phyloP scores from a whole-genome alignment of 768 basidiomycete species.

The Termitomyces sp. region DNA sequence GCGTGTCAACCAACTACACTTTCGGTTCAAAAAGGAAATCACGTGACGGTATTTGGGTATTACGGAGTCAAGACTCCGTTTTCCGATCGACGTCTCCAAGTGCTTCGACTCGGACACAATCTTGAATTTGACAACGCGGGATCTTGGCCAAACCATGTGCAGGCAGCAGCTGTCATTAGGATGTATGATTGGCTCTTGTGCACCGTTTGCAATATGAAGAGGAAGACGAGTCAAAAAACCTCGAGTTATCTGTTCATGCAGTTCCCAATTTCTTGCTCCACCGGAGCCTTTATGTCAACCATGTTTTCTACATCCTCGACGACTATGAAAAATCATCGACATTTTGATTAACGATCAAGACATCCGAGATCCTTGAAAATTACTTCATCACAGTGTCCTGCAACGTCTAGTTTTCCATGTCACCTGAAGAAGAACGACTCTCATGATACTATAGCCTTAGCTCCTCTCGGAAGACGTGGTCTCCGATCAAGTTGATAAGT shows the following conservation, averaged over 20 bases:
- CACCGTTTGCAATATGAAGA: neutral
- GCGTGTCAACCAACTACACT: conserved; percentile 13
- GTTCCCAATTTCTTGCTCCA: neutral
- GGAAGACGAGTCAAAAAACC: neutral
- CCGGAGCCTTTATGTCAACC: neutral
- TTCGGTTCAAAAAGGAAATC: conserved; percentile 15
- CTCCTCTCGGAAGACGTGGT: neutral
- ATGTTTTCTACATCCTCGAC: neutral
- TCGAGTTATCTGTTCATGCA: neutral
- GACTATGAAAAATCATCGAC: too few species aligned
- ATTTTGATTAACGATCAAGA: neutral
- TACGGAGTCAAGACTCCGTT: neutral
- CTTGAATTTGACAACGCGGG: too few species aligned
- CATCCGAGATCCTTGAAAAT: too few species aligned
- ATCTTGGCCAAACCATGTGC: too few species aligned
- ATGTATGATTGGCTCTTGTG: neutral
- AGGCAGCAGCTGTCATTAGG: neutral
- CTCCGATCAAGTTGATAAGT: neutral
- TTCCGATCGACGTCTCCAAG: neutral
- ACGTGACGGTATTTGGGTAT: conserved; percentile 17
- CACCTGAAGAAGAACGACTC: neutral
- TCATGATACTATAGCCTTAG: neutral
- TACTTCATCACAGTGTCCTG: neutral
- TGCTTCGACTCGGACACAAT: too few species aligned
- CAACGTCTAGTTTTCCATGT: neutral